These are phyloP conservation scores for Batkoa obscura DNA, from an alignment of 371 early-diverging fungal genomes.

Conservation along the genomic window DNA sequence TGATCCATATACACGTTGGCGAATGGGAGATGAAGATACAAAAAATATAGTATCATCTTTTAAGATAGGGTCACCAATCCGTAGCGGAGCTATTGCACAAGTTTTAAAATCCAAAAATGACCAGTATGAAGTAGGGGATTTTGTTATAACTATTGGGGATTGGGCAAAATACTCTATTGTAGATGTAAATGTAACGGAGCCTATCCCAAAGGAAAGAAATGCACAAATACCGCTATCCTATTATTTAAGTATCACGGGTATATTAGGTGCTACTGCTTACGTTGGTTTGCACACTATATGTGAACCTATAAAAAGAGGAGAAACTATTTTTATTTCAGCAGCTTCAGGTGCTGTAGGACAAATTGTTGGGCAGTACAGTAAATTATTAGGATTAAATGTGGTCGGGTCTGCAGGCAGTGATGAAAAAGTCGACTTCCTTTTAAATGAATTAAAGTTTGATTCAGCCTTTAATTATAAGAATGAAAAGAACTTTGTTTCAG, in stretches of 20 bases:
- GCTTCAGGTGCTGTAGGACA: slow-evolving; percentile 36
- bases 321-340: slow-evolving; percentile 24
- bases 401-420: slow-evolving; percentile 46
- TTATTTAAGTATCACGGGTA: slow-evolving; percentile 31
- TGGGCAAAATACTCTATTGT: slow-evolving; percentile 32
- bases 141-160: slow-evolving; percentile 29
- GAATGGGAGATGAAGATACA: slow-evolving; percentile 24
- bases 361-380: slow-evolving; percentile 41
- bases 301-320: slow-evolving; percentile 33
- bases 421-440: slow-evolving; percentile 37
- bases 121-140: slow-evolving; percentile 32
- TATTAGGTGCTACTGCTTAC: slow-evolving; percentile 37
- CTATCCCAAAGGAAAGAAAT: background rate
- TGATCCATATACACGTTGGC: slow-evolving; percentile 39
- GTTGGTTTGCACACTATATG: slow-evolving; percentile 25
- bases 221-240: slow-evolving; percentile 19
- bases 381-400: slow-evolving; percentile 29
- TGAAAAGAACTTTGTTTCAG: slow-evolving; percentile 14
- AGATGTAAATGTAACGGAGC: slow-evolving; percentile 14
- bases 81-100: slow-evolving; percentile 12
- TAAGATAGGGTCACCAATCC: slow-evolving; percentile 28
- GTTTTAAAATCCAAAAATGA: slow-evolving; percentile 2
- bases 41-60: slow-evolving; percentile 33
- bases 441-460: slow-evolving; percentile 29
- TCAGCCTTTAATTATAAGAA: slow-evolving; percentile 58